phyloP scores from a whole-genome alignment of 441 rosid species.

The Pelargonium cotyledonis region DNA sequence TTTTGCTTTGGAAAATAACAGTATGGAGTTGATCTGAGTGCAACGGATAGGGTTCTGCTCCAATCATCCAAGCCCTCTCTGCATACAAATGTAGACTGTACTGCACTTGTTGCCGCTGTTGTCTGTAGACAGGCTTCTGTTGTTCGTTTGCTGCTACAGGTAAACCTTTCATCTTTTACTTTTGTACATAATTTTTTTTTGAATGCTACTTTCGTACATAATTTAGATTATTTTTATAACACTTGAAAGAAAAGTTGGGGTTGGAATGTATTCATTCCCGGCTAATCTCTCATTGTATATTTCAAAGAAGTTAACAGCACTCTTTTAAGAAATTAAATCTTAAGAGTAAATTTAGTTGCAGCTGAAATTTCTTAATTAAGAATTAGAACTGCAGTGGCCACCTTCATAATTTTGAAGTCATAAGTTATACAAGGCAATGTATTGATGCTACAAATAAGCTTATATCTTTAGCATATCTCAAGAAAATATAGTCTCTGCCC shows the following conservation, averaged over 20 bases:
- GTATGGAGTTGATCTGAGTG: conserved; percentile 78
- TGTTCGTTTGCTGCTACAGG: conserved; percentile 70
- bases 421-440: too few relatives aligned
- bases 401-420: too few relatives aligned
- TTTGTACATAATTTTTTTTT: background rate
- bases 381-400: too few relatives aligned
- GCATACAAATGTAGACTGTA: conserved; percentile 78
- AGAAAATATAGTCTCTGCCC: background rate
- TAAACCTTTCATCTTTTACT: conserved; percentile 15
- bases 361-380: too few relatives aligned
- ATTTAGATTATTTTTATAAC: too few relatives aligned
- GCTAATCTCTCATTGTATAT: too few relatives aligned
- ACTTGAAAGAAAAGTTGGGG: too few relatives aligned
- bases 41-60: conserved; percentile 58
- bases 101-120: conserved; percentile 78
- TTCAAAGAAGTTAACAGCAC: too few relatives aligned
- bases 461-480: background rate
- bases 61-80: conserved; percentile 85
- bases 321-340: too few relatives aligned
- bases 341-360: too few relatives aligned
- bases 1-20: conserved; percentile 23
- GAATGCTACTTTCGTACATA: too few relatives aligned
- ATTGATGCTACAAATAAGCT: background rate
- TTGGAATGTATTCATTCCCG: too few relatives aligned
- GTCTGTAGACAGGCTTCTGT: conserved; percentile 74